Evolutionary conservation across 208 protist genomes (phyloP).

Genomic region (Trypanosoma cruzi): DNA sequence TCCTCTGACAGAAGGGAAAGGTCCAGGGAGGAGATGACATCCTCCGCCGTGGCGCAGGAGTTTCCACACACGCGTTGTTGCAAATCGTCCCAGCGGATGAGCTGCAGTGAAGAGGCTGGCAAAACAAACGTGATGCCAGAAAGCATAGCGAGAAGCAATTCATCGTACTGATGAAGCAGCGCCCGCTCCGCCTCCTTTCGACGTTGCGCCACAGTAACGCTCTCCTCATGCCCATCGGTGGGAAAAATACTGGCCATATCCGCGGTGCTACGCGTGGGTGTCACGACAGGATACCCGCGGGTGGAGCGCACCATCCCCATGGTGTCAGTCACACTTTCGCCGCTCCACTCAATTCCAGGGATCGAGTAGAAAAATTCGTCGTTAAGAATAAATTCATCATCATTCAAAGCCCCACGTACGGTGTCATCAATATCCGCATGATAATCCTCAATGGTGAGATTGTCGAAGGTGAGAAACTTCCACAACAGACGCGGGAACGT

Average conservation of each 20-base stretch:
- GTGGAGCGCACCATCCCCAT: slow-evolving; percentile 9
- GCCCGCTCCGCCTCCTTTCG: slow-evolving; percentile 51
- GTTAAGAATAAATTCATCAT: slow-evolving; percentile 81
- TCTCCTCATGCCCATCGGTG: slow-evolving; percentile 19
- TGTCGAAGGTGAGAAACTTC: slow-evolving; percentile 85
- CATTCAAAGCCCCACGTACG: slow-evolving; percentile 57
- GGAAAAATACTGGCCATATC: background rate
- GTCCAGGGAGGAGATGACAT: slow-evolving; percentile 77
- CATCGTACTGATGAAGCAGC: slow-evolving; percentile 86
- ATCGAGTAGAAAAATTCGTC: slow-evolving; percentile 65
- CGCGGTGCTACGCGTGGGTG: background rate
- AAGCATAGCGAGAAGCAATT: slow-evolving; percentile 66
- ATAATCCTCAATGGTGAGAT: slow-evolving; percentile 76
- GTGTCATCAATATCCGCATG: slow-evolving; percentile 85
- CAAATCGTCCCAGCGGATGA: slow-evolving; percentile 85
- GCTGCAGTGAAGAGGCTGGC: slow-evolving; percentile 41
- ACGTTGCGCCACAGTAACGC: slow-evolving; percentile 34
- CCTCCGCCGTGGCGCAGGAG: slow-evolving; percentile 44
- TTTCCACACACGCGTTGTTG: slow-evolving; percentile 80
- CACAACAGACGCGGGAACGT: slow-evolving; percentile 80
- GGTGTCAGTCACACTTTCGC: background rate
- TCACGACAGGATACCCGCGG: background rate
- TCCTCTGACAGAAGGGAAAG: slow-evolving; percentile 43
- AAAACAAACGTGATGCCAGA: slow-evolving; percentile 69
- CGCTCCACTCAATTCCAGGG: slow-evolving; percentile 28